A percentile compares a stretch with the other conserved stretches of the same genome.
phyloP scores from a whole-genome alignment of 768 basidiomycete species.

The Hygrophorus pudorinus region DNA sequence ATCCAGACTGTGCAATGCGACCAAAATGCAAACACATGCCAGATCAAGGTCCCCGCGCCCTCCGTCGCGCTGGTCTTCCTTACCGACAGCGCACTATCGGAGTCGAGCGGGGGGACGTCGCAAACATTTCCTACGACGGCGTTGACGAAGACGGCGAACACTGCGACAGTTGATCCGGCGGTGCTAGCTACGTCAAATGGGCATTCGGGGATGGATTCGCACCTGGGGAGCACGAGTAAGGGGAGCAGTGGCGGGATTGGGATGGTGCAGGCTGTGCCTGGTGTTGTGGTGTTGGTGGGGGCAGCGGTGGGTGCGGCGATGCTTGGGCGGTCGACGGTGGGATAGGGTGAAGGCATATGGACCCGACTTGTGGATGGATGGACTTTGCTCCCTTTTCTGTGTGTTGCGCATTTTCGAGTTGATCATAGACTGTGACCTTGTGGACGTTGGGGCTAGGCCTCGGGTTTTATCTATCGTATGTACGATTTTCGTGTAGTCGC shows the following conservation, averaged over 20 bases:
- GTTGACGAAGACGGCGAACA: conserved; percentile 42
- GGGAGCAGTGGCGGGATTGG: no score
- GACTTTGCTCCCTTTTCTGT: no score
- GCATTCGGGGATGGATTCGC: conserved; percentile 19
- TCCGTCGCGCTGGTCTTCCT: conserved; percentile 66
- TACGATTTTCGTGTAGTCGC: no score
- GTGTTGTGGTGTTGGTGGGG: conserved; percentile 6
- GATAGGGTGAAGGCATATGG: no score
- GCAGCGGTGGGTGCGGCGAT: no score
- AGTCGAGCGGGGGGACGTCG: conserved; percentile 18
- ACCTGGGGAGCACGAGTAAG: conserved; percentile 23
- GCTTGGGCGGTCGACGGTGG: no score
- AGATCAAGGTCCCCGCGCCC: conserved; percentile 57
- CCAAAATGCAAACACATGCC: conserved; percentile 38
- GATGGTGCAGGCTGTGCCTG: no score
- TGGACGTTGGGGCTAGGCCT: no score
- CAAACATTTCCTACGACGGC: conserved; percentile 49
- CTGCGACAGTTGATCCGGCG: conserved; percentile 42
- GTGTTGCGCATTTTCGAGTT: no score
- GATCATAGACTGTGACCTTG: no score
- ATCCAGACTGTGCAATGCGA: conserved; percentile 52
- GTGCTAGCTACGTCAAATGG: conserved; percentile 49
- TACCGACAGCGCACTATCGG: conserved; percentile 26
- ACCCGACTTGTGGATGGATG: no score
- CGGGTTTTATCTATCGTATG: no score